These are phyloP conservation scores for Erysiphe pisi DNA, from an alignment of 2,329 filamentous ascomycete genomes.

Conservation along the genomic window DNA sequence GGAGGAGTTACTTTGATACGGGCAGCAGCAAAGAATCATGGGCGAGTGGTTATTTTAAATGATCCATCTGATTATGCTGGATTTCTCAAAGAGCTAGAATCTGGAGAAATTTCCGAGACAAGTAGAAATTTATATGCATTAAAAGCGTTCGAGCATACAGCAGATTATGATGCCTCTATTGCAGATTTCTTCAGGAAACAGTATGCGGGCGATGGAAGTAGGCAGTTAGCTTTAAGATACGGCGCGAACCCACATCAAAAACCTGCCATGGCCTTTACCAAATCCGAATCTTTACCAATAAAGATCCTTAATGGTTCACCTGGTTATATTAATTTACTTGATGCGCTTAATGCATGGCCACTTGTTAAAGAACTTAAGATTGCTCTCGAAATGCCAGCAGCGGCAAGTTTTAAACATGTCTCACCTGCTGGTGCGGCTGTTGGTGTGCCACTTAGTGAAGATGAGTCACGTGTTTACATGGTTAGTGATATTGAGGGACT, in stretches of 20 bases:
- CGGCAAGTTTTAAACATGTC: constrained; percentile 98
- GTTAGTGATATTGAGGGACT: constrained; percentile 89
- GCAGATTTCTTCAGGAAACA: constrained; percentile 96
- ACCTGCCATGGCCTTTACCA: constrained; percentile 74
- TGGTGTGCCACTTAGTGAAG: constrained; percentile 70
- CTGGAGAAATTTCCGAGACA: constrained; percentile 72
- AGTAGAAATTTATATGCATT: constrained; percentile 83
- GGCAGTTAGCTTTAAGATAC: constrained; percentile 80
- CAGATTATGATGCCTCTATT: constrained; percentile 91
- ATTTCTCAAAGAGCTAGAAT: constrained; percentile 81
- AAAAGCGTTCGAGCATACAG: constrained; percentile 97
- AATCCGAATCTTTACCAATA: constrained; percentile 71
- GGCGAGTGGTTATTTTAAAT: constrained; percentile 87
- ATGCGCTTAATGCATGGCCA: constrained; percentile 93
- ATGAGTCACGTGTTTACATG: constrained; percentile 96
- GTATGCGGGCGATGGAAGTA: constrained; percentile 74
- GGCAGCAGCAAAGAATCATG: constrained; percentile 96
- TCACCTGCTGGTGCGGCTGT: constrained; percentile 94
- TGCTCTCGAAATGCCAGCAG: constrained; percentile 76
- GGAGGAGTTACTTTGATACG: constrained; percentile 93
- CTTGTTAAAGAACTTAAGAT: constrained; percentile 92
- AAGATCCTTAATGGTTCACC: constrained; percentile 82
- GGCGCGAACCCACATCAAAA: constrained; percentile 98
- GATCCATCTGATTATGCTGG: constrained; percentile 88
- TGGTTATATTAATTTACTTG: constrained; percentile 94